Percentiles rank a stretch among this genome's conserved stretches.
These are phyloP conservation scores for Monosporascus cannonballus DNA, from an alignment of 2,329 filamentous ascomycete genomes.

Conservation along the genomic window DNA sequence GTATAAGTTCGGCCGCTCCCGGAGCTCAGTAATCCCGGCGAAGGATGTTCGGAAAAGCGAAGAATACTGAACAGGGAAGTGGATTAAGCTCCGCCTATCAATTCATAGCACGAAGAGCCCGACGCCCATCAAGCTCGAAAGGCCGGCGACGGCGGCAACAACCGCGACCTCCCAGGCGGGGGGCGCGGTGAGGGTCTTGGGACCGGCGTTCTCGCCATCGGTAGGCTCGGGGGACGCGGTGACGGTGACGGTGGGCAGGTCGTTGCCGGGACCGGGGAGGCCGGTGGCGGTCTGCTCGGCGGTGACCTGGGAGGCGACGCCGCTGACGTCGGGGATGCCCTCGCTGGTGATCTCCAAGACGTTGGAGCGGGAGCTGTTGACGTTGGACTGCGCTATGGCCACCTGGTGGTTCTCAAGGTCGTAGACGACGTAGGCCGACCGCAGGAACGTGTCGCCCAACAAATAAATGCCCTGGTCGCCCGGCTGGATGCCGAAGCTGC, in stretches of 20 bases:
- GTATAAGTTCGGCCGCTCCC: too few species aligned
- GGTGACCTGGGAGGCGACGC: constrained; percentile 32
- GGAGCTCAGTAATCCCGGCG: too few species aligned
- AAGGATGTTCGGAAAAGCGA: too few species aligned
- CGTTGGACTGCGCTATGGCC: constrained; percentile 46
- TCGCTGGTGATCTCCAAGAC: constrained; percentile 39
- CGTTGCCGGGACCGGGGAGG: constrained; percentile 5
- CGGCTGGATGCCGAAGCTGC: constrained; percentile 49
- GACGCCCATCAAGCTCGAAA: constrained; percentile 21
- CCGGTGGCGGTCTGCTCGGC: constrained; percentile 16
- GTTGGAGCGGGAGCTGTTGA: constrained; percentile 37
- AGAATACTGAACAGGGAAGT: too few species aligned
- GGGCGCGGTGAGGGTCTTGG: constrained; percentile 11
- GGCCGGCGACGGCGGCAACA: constrained; percentile 13
- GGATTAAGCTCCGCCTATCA: not conserved
- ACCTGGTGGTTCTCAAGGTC: constrained; percentile 45
- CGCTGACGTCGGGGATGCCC: constrained; percentile 36
- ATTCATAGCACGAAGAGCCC: constrained; percentile 17
- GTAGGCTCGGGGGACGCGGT: constrained; percentile 5
- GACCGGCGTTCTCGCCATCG: constrained; percentile 11
- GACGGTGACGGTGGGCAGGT: constrained; percentile 5
- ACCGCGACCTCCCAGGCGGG: constrained; percentile 14
- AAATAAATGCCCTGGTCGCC: constrained; percentile 31
- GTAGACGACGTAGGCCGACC: constrained; percentile 49
- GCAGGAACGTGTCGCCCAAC: constrained; percentile 42